A percentile compares a stretch with the other conserved stretches of the same genome.
Conservation (phyloP, 2,329 filamentous ascomycete genomes). For the Venturia effusa region DNA sequence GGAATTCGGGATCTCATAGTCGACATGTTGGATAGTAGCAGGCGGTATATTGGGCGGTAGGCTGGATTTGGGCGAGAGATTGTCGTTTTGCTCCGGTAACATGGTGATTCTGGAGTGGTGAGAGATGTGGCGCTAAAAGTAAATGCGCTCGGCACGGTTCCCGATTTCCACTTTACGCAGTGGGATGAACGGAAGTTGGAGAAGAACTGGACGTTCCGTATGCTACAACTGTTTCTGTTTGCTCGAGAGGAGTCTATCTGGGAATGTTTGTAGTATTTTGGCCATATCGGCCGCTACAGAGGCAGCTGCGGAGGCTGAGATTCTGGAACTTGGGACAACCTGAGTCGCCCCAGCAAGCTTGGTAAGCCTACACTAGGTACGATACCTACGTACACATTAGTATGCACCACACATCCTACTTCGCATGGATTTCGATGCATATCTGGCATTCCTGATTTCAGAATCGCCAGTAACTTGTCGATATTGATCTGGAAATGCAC, state of each 20-base stretch:
- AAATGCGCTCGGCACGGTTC: neutral
- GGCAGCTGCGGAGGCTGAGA: too few species aligned
- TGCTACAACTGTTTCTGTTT: neutral
- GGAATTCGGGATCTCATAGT: neutral
- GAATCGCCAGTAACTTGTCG: too few species aligned
- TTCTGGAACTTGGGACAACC: too few species aligned
- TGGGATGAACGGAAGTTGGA: neutral
- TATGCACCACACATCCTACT: too few species aligned
- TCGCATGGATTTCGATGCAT: too few species aligned
- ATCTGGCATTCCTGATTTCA: too few species aligned
- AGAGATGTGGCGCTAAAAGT: conserved; percentile 2
- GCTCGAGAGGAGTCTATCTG: neutral
- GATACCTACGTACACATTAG: too few species aligned
- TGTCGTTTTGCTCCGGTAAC: neutral
- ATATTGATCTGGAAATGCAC: too few species aligned
- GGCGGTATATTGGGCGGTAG: neutral
- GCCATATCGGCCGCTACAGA: too few species aligned
- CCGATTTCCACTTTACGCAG: neutral
- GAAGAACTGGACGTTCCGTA: neutral
- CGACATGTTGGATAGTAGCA: neutral
- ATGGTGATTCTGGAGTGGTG: neutral
- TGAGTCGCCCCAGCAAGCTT: too few species aligned
- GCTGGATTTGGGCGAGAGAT: neutral
- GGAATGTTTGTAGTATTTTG: too few species aligned
- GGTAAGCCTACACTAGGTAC: too few species aligned